These are phyloP conservation scores for Heterobasidion occidentale DNA, from an alignment of 1,284 basidiomycete species.

Conservation along the genomic window DNA sequence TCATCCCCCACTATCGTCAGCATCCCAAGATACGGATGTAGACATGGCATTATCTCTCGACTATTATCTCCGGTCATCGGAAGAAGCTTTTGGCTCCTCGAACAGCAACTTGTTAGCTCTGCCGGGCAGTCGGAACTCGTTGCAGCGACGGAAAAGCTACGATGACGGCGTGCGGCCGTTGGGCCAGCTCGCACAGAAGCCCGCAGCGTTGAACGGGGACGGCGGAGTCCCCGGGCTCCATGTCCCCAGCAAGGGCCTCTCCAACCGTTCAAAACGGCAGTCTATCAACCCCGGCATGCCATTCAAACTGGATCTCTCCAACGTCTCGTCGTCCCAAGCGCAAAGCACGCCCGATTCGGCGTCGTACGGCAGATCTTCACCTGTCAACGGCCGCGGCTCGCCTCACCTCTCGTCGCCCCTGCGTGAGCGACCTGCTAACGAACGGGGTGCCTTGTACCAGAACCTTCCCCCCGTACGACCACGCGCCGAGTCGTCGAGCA, in stretches of 20 bases:
- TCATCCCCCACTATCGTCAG: background rate
- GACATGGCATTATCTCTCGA: background rate
- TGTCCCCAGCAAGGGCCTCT: slow-evolving; percentile 13
- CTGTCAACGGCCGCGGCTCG: background rate
- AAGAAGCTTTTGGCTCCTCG: background rate
- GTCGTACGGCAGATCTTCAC: background rate
- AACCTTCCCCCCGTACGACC: background rate
- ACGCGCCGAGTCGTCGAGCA: background rate
- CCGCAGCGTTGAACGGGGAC: slow-evolving; percentile 5
- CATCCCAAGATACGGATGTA: background rate
- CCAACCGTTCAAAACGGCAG: slow-evolving; percentile 7
- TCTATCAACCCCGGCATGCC: slow-evolving; percentile 12
- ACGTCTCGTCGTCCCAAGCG: background rate
- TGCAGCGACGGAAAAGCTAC: slow-evolving; percentile 45
- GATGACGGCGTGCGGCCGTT: slow-evolving; percentile 51
- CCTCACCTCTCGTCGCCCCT: background rate
- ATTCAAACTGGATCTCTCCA: slow-evolving; percentile 8
- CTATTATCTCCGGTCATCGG: background rate
- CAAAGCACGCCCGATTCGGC: background rate
- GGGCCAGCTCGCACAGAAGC: slow-evolving; percentile 32
- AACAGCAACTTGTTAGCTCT: slow-evolving; percentile 13
- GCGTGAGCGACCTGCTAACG: background rate
- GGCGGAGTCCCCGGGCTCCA: slow-evolving; percentile 14
- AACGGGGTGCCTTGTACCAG: background rate
- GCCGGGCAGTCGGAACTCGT: slow-evolving; percentile 11